Evolutionary conservation across 2,329 filamentous ascomycete genomes (phyloP).

Genomic region (Paecilomyces formosus): DNA sequence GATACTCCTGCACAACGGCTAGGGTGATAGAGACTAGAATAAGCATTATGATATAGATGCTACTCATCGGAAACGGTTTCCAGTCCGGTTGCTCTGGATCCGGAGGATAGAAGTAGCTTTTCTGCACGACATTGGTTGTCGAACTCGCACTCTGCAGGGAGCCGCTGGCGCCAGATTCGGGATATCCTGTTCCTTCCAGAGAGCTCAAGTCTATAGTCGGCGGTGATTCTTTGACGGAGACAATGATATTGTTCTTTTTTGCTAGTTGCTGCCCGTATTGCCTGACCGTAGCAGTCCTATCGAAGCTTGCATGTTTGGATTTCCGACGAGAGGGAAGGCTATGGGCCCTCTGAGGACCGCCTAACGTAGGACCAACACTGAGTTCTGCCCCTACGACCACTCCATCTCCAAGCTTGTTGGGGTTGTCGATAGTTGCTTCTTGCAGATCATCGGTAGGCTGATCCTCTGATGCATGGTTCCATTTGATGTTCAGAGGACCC

Average conservation of each 20-base stretch:
- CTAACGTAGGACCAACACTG: background rate
- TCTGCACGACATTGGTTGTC: slow-evolving; percentile 20
- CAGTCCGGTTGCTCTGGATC: slow-evolving; percentile 28
- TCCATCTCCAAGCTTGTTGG: background rate
- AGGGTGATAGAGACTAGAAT: slow-evolving; percentile 20
- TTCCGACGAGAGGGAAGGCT: background rate
- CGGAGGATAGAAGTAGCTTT: slow-evolving; percentile 25
- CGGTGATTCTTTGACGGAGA: slow-evolving; percentile 31
- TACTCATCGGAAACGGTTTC: slow-evolving; percentile 27
- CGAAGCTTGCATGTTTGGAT: background rate
- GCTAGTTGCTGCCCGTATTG: slow-evolving; percentile 35
- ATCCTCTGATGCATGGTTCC: background rate
- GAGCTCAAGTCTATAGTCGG: slow-evolving; percentile 36
- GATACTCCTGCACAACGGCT: slow-evolving; percentile 25
- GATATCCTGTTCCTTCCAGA: slow-evolving; percentile 20
- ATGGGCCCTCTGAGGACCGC: background rate
- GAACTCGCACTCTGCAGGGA: slow-evolving; percentile 2
- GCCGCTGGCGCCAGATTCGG: slow-evolving; percentile 4
- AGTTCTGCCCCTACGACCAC: background rate
- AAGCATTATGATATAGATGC: slow-evolving; percentile 22
- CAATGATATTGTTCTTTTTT: slow-evolving; percentile 36
- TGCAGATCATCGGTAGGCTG: background rate
- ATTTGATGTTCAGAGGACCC: slow-evolving; percentile 4
- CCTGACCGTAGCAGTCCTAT: slow-evolving; percentile 13
- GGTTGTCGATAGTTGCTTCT: background rate